Evolutionary conservation across 768 basidiomycete genomes (phyloP).

Genomic region (Paxillus rubicundulus): DNA sequence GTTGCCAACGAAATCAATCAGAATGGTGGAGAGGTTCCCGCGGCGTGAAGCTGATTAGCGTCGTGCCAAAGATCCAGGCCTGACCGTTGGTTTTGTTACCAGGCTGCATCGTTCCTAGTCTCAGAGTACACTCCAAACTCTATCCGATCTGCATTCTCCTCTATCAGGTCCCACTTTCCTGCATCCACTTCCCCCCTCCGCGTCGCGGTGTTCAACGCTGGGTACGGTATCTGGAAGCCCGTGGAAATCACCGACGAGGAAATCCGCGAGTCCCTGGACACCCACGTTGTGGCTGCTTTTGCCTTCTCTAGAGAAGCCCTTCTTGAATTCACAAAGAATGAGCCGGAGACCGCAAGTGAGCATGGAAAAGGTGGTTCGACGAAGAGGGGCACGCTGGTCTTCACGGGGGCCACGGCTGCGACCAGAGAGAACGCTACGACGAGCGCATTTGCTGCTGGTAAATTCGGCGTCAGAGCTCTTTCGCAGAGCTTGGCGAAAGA

Average conservation of each 20-base stretch:
- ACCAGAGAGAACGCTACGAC: conserved; percentile 59
- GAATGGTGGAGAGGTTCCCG: conserved; percentile 59
- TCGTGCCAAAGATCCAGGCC: not conserved
- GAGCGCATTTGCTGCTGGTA: conserved; percentile 62
- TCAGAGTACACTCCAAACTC: conserved; percentile 47
- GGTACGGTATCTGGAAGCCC: conserved; percentile 55
- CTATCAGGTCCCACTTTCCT: conserved; percentile 46
- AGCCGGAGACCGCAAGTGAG: conserved; percentile 39
- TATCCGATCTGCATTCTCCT: conserved; percentile 47
- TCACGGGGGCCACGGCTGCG: conserved; percentile 73
- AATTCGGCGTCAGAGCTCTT: conserved; percentile 59
- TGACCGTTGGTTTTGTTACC: not conserved
- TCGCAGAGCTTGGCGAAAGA: conserved; percentile 74
- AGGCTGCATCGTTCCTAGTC: conserved; percentile 62
- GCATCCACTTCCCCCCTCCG: conserved; percentile 50
- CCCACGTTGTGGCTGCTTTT: conserved; percentile 57
- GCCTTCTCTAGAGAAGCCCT: conserved; percentile 63
- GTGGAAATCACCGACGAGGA: conserved; percentile 60
- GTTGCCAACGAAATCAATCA: conserved; percentile 54
- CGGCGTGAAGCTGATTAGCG: not conserved
- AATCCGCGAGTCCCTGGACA: conserved; percentile 46
- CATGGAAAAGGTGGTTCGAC: conserved; percentile 40
- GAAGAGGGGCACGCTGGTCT: conserved; percentile 61
- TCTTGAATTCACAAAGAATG: conserved; percentile 56
- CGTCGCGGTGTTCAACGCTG: conserved; percentile 65